Evolutionary conservation across 805 yeast genomes (phyloP), one percentile per base, ranked within the genome.

Genomic region (Monosporozyma yasuniensis): DNA sequence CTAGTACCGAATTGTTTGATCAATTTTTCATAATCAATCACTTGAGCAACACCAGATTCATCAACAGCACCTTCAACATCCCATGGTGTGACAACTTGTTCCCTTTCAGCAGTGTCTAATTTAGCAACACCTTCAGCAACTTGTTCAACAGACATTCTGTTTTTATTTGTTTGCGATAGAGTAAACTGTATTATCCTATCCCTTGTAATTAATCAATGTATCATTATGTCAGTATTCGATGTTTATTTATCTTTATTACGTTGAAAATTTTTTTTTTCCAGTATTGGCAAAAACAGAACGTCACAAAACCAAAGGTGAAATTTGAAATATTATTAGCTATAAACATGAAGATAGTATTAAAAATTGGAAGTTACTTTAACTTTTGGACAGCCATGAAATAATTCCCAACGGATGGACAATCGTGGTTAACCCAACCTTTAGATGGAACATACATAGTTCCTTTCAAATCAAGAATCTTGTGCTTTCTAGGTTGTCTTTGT

Each of bases 41-140:
- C 89, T 66, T 85, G 90, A n/a, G 85, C 79, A 59, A 83, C 74
- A 49, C 99, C 99, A 50, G 63, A 52, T 60, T 90, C 95, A 51
- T 88, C 96, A 44, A 91, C 95, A 2, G 97, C 98, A 51, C 98
- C 99, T 69, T 87, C 96, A 28, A 93, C 99, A 66, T 93, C 99
- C 99, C 99, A 93, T 46, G 99, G 99, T 0, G 99, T 93, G 52
- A 85, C 75, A 34, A 72, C 74, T 64, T 83, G 90, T 50, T 75
- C 81, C 47, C 59, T 59, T 21, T 50, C 54, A 4, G 48, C 44
- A n/a, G 57, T 50, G 25, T 55, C 50, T 28, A 61, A 50, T 21
- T 54, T 46, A 18, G 56, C 53, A 3, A 62, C 48, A 32, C 54
- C 52, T 35, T 59, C 56, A 22, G 59, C 49, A 19, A 58, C 51